phyloP scores from a whole-genome alignment of 2,329 filamentous ascomycete genomes.

The Curvularia spicifera region DNA sequence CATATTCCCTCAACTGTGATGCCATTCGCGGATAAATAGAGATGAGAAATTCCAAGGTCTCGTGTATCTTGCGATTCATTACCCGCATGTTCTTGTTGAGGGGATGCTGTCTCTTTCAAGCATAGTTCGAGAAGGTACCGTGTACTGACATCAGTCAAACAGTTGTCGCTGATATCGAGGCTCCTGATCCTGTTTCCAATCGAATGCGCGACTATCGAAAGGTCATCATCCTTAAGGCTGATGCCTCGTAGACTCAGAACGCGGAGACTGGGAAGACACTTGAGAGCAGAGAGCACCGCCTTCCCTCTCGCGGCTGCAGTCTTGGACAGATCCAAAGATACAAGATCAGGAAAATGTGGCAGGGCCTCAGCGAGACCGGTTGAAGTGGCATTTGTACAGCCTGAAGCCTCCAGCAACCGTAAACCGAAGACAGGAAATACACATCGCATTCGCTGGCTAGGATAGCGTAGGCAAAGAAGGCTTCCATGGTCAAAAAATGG shows the following conservation, averaged over 20 bases:
- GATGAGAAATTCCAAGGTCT: conserved; percentile 64
- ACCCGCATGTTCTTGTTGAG: conserved; percentile 42
- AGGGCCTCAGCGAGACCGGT: conserved; percentile 60
- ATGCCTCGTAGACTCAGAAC: conserved; percentile 64
- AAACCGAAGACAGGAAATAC: conserved; percentile 54
- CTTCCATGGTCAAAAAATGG: conserved; percentile 68
- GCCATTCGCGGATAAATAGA: conserved; percentile 64
- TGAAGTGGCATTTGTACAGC: conserved; percentile 65
- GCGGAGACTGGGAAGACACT: conserved; percentile 58
- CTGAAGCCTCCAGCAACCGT: conserved; percentile 62
- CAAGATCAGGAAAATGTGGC: conserved; percentile 59
- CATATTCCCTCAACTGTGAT: conserved; percentile 64
- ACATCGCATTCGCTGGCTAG: conserved; percentile 36
- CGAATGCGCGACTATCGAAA: conserved; percentile 59
- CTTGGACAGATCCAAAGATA: conserved; percentile 65
- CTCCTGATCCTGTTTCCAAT: conserved; percentile 61
- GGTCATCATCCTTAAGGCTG: conserved; percentile 60
- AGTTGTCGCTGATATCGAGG: conserved; percentile 64
- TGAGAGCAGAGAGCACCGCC: conserved; percentile 57
- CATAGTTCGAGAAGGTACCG: conserved; percentile 60
- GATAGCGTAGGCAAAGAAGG: conserved; percentile 57
- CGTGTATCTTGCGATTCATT: conserved; percentile 60
- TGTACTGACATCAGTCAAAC: conserved; percentile 63
- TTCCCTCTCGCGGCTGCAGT: conserved; percentile 58
- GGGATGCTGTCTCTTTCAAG: conserved; percentile 48